Base-by-base conservation (phyloP, 2,329 filamentous ascomycete species). In the Metarhizium brunneum region DNA sequence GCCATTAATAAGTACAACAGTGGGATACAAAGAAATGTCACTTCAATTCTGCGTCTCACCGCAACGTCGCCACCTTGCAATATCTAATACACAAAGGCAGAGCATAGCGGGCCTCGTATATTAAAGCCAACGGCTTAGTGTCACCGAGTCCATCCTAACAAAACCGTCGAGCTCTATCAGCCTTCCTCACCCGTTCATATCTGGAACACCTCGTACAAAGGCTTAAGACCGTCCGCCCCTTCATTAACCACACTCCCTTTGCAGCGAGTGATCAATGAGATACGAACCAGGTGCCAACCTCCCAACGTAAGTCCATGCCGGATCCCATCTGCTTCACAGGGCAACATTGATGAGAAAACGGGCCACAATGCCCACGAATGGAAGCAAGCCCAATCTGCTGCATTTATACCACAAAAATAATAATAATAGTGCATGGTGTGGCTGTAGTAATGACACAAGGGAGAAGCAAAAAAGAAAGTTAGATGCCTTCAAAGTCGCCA, bases 401-500 rank as follows among this genome's bases (percentile, higher is more conserved):
- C 20, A 48, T 48, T 20, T 48, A 30, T 48, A 18, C 20, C 25
- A 30, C 45, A 29, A 48, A 48, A 48, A 40, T 38, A 14, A 40
- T 40, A 29, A 25, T 50, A 25, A 30, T 32, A 50, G 52, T 30
- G 6, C 11, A 43, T 43, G 16, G 25, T 40, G 52, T 42, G 49
- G 51, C 58, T 58, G 53, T 57, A 59, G 52, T 62, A 54, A 54
- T 53, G 42, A 59, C 57, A 59, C 51, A 42, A 53, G 40, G 36
- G 32, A 52, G 51, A 25, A 48, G 45, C 20, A 53, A 53, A 35
- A 52, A 54, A 52, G 58, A 40, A 54, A 51, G 43, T 82, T 87
- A 97, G 80, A 97, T 90, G 65, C 90, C 92, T 66, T 97, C 94
- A 72, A 96, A 97, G 67, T 96, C 92, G 56, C 91, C 92, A 54